Evolutionary conservation across 2,329 filamentous ascomycete genomes (phyloP), one percentile per base, ranked within the genome.

Genomic region (Penicillium sp.): DNA sequence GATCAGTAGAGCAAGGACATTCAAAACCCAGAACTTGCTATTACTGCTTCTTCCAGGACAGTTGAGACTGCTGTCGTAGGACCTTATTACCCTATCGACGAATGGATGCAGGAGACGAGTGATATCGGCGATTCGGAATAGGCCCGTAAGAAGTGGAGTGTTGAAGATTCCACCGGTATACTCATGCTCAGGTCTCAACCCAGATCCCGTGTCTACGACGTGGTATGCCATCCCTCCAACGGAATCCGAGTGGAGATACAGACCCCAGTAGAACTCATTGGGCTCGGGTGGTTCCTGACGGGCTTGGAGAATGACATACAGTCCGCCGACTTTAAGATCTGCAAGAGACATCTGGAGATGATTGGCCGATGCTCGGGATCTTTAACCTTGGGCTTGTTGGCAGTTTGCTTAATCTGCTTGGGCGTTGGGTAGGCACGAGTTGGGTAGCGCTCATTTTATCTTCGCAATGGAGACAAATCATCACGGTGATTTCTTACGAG

Each of bases 221-320:
- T 69, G 69, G 53, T 71, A 70, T 65, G 42, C 63, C 60, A 23
- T 61, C 46, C n/a, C 25, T 35, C n/a, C 33, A 12, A 15, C 29
- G 8, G 23, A n/a, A 13, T 63, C 38, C 1, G 43, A 37, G 53
- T 70, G 69, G 52, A 65, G 56, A 47, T 73, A 73, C 10, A 65
- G 63, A 3, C 52, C 69, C 70, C 70, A 72, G 57, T 72, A 67
- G 55, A 70, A 71, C n/a, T 71, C 58, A 45, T 71, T 64, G 23
- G 58, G 52, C 1, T 50, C 8, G 5, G 67, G 67, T 31, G 67
- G 69, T 38, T 72, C 62, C 2, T 63, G 57, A 6, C 65, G 64
- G 13, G 69, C 60, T 40, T 56, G 69, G 13, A 73, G 66, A 21
- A 62, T 57, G 23, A 71, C 65, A 54, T 67, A 69, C 23, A 69